Percentiles rank a stretch among this genome's conserved stretches.
These are phyloP conservation scores for Populus hybrid DNA, from an alignment of 441 rosid species.

Conservation along the genomic window DNA sequence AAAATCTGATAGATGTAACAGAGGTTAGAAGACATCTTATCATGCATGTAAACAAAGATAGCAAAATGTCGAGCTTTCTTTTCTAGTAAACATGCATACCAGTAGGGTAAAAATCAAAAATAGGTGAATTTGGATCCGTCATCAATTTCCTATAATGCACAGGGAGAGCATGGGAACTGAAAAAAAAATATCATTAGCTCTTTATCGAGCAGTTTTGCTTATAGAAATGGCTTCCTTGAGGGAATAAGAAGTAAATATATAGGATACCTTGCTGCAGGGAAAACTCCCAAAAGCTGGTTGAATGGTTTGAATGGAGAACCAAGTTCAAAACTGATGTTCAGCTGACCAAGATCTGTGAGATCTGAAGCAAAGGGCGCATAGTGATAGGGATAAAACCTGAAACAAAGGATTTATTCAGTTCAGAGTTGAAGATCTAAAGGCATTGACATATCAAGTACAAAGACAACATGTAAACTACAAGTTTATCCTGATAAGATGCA, in stretches of 20 bases:
- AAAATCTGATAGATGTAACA: slow-evolving; percentile 54
- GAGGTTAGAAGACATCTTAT: slow-evolving; percentile 17
- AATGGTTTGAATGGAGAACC: slow-evolving; percentile 93
- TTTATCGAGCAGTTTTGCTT: not conserved
- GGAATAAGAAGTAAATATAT: not conserved
- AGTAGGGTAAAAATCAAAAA: slow-evolving; percentile 80
- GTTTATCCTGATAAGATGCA: not conserved
- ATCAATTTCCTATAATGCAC: slow-evolving; percentile 69
- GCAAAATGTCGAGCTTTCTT: not conserved
- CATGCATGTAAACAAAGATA: slow-evolving; percentile 18
- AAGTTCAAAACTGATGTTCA: slow-evolving; percentile 65
- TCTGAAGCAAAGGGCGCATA: slow-evolving; percentile 99
- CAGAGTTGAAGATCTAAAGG: not conserved
- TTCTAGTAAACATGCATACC: slow-evolving; percentile 45
- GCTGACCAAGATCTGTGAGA: slow-evolving; percentile 67
- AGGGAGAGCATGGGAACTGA: slow-evolving; percentile 97
- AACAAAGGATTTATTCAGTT: slow-evolving; percentile 11
- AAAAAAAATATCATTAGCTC: slow-evolving; percentile 27
- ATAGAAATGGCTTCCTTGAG: not conserved
- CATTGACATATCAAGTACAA: not conserved
- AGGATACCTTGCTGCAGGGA: slow-evolving; percentile 89
- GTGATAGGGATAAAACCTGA: slow-evolving; percentile 97
- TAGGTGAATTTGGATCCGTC: slow-evolving; percentile 87
- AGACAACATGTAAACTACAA: not conserved
- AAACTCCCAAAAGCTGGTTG: slow-evolving; percentile 89